Evolutionary conservation across 768 basidiomycete species (phyloP), one percentile per base, ranked within the genome.

Genomic region (Phylloporus sp.): DNA sequence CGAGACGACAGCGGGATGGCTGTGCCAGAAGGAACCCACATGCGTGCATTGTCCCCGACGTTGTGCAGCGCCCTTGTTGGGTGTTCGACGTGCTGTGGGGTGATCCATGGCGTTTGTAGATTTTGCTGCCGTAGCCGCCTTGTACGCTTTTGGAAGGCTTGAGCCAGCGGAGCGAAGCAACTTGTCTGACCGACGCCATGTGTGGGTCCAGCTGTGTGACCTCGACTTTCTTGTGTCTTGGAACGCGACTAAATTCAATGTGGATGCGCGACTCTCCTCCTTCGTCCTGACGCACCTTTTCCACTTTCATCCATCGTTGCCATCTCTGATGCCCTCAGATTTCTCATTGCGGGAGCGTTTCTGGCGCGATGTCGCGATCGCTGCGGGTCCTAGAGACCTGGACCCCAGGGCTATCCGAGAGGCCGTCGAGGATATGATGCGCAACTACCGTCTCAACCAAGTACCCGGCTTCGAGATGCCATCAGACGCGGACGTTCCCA

Each of bases 291-390:
- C 42, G 16, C 9, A 5, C 35, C 7, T 50, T 46, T 40, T 39
- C 26, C 32, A 34, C 59, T 54, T 47, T 46, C 28, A 52, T 36
- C 20, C 49, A 32, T 43, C 42, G 2, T 49, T 50, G 29, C 23
- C 12, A 18, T 31, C 18, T 5, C 24, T 35, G 6, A 65, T 66
- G 64, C 18, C 58, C 35, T 23, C 47, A 7, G 54, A 50, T 27
- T 4, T 5, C 41, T 28, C 60, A 6, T 22, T 65, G 22, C 60
- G 48, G 6, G 60, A 62, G n/a, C 62, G 58, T 31, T 66, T 62
- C 28, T 66, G 64, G 64, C 56, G 55, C 45, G 58, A 66, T 26
- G 54, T 64, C 9, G 56, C 58, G 10, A 46, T 46, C 5, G 60
- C 39, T 10, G 38, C 43, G 11, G 55, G 50, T 5, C 58, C 53